A percentile compares a stretch with the other conserved stretches of the same genome.
Conservation (phyloP, 2,329 filamentous ascomycete species). For the Pseudocercospora cruenta region DNA sequence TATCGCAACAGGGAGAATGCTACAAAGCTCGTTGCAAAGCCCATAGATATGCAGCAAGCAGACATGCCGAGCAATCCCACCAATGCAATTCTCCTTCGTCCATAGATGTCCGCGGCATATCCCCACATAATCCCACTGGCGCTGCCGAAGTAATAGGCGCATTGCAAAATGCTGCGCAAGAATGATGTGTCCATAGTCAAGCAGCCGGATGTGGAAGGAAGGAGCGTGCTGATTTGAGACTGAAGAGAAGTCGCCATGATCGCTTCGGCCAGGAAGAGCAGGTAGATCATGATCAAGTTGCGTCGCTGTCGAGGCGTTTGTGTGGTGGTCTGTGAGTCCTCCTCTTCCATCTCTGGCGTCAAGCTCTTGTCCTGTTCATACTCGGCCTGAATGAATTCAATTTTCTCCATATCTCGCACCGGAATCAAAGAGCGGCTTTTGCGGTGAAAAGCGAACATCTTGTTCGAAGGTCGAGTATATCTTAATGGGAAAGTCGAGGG, state of each 20-base stretch:
- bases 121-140: conserved; percentile 52
- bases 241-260: conserved; percentile 55
- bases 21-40: conserved; percentile 49
- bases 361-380: conserved; percentile 25
- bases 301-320: conserved; percentile 20
- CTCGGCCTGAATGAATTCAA: conserved; percentile 30
- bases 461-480: conserved; percentile 20
- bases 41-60: conserved; percentile 51
- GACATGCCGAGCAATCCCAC: conserved; percentile 49
- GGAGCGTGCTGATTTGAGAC: conserved; percentile 51
- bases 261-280: conserved; percentile 54
- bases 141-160: conserved; percentile 53
- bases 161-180: conserved; percentile 52
- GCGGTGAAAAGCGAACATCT: conserved; percentile 50
- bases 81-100: conserved; percentile 49
- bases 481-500: not conserved
- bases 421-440: conserved; percentile 48
- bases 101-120: conserved; percentile 48
- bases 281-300: conserved; percentile 49
- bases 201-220: conserved; percentile 49
- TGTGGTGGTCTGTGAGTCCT: conserved; percentile 22
- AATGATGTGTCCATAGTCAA: conserved; percentile 51
- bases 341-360: conserved; percentile 35
- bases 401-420: conserved; percentile 47
- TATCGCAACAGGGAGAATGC: conserved; percentile 50